Conservation (phyloP, 2,329 filamentous ascomycete genomes). For the Sclerotinia spermophila region DNA sequence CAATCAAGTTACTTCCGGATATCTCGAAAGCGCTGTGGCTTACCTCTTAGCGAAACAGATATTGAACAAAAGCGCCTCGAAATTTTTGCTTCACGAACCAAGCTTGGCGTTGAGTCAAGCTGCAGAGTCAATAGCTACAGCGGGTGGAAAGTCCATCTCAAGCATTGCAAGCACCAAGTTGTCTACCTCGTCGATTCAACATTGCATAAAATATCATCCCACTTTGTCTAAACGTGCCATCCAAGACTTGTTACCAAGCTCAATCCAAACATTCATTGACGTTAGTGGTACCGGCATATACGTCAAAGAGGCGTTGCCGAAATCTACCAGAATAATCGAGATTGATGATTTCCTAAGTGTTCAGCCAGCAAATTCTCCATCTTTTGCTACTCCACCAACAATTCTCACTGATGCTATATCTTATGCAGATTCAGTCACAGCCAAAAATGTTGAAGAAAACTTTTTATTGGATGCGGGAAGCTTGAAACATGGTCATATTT, state of each 20-base stretch:
- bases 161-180: not conserved
- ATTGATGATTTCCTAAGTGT: not conserved
- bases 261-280: conserved; percentile 8
- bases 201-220: not conserved
- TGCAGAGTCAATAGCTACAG: not conserved
- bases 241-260: not conserved
- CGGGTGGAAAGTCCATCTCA: not conserved
- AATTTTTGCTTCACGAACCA: conserved; percentile 1
- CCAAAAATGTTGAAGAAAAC: not conserved
- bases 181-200: not conserved
- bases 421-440: not conserved
- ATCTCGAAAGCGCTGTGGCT: not conserved
- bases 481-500: not conserved
- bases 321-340: not conserved
- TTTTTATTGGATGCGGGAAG: not conserved
- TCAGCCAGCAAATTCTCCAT: not conserved
- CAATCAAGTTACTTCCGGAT: not conserved
- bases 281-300: not conserved
- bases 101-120: conserved; percentile 5
- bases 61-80: not conserved
- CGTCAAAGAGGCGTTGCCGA: not conserved
- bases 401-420: not conserved
- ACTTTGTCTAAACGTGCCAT: conserved; percentile 17
- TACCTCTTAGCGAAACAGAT: conserved; percentile 6
- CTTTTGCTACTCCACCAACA: not conserved